A percentile compares a stretch with the other conserved stretches of the same genome.
phyloP scores from a whole-genome alignment of 2,329 filamentous ascomycete genomes.

The Aspergillus pseudonomiae region DNA sequence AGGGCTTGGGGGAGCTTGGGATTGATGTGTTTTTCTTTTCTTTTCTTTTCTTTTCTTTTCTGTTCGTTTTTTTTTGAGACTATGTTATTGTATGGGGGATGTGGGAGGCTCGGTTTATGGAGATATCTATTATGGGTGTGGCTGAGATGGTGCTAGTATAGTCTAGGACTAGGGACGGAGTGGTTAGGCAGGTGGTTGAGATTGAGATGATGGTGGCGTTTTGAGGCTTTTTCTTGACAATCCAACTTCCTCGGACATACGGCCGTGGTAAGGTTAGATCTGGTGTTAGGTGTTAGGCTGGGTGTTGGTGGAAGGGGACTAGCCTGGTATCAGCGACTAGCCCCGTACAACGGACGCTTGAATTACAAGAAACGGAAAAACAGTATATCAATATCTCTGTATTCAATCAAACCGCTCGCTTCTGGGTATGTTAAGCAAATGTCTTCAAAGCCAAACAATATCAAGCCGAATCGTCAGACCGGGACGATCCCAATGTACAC shows the following conservation, averaged over 20 bases:
- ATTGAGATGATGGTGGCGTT: background rate
- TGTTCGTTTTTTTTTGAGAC: too few species aligned
- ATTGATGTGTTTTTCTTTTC: too few species aligned
- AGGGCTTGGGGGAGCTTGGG: too few species aligned
- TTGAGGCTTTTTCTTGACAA: background rate
- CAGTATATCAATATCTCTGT: conserved; percentile 5
- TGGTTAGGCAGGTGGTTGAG: background rate
- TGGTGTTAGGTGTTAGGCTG: background rate
- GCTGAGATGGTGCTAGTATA: background rate
- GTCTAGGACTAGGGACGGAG: background rate
- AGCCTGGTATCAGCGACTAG: too few species aligned
- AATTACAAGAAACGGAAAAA: too few species aligned
- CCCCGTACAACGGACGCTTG: too few species aligned
- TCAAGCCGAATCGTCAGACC: conserved; percentile 27
- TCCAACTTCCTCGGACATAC: background rate
- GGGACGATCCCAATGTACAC: conserved; percentile 30
- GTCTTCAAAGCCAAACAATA: conserved; percentile 28
- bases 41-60: too few species aligned
- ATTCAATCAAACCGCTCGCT: conserved; percentile 26
- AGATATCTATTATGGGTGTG: background rate
- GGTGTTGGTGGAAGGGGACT: background rate
- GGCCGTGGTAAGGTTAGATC: background rate
- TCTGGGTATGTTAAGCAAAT: conserved; percentile 30
- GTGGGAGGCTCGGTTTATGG: too few species aligned
- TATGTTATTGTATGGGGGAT: too few species aligned